Base-by-base conservation (phyloP, 768 basidiomycete species). In the Mycena chlorophos region DNA sequence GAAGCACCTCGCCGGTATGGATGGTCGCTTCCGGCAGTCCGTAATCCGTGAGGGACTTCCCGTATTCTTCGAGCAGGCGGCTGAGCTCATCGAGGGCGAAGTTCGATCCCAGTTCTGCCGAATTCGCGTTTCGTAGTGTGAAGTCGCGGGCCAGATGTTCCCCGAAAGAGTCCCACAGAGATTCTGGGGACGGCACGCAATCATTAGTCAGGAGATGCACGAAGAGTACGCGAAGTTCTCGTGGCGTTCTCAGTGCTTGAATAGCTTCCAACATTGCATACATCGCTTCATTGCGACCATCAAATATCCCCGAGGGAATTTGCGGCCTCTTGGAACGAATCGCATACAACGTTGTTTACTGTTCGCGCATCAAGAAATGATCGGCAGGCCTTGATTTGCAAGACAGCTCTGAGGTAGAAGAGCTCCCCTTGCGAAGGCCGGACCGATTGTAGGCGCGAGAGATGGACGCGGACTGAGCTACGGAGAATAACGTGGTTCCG, bases 141-240 rank as follows among this genome's bases (percentile, higher is more conserved):
- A 63, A 61, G 43, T 68, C 66, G 1, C 50, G 31, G 31, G 31
- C 8, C 31, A 34, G 31, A 34, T 34, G 8, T 34, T 34, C 31
- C 17, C 17, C 54, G 49, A 8, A 72, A 17, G 31, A 34, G 8
- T 34, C 31, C 31, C 31, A 34, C 17, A 34, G 31, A 34, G 31
- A 8, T 34, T 8, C 17, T 8, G 31, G 31, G 8, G 31, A 34
- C 31, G 8, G 31, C 8, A 34, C 55, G 37, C 66, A 68, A 26
- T 71, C 67, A 31, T 78, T 71, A 31, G 71, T 60, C 2, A 77
- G 53, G 2, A 78, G 56, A 49, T 75, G 68, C n/a, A 71, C 67
- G 60, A 78, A 75, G 2, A 78, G 69, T 25, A 69, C 48, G 1
- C 73, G 71, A 0, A 79, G 63, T 55, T 78, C 74, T 2, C 54